Conservation (phyloP, 148 eudicot species). For the Simmondsia chinensis region DNA sequence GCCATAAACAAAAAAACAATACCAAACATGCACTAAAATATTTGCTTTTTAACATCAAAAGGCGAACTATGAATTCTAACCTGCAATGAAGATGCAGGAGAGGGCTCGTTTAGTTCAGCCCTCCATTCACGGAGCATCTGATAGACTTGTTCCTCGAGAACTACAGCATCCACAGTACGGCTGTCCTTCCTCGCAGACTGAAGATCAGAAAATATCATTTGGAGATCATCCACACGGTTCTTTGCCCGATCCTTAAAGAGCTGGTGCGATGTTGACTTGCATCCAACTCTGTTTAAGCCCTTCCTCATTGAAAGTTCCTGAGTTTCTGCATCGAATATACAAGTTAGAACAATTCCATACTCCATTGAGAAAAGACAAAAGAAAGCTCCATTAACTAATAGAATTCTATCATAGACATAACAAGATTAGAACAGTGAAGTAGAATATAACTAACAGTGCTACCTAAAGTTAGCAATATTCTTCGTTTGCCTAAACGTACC, state of each 20-base stretch:
- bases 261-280: slow-evolving; percentile 75
- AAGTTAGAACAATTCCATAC: no score
- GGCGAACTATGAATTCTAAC: slow-evolving; percentile 17
- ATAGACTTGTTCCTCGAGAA: slow-evolving; percentile 86
- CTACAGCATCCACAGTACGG: slow-evolving; percentile 53
- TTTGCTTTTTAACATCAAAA: no score
- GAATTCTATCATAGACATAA: no score
- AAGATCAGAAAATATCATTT: slow-evolving; percentile 68
- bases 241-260: slow-evolving; percentile 88
- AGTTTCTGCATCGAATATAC: no score
- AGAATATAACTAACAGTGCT: no score
- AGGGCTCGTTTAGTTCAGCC: slow-evolving; percentile 80
- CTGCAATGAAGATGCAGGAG: slow-evolving; percentile 83
- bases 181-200: slow-evolving; percentile 88
- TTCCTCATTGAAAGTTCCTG: slow-evolving; percentile 53
- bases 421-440: no score
- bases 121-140: slow-evolving; percentile 97
- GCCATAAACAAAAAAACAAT: background rate
- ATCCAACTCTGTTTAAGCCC: slow-evolving; percentile 60
- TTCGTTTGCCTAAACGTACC: no score
- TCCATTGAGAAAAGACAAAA: no score
- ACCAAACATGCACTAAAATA: no score
- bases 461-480: no score
- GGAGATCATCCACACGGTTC: slow-evolving; percentile 93
- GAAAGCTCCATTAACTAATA: no score